Evolutionary conservation across 2,329 filamentous ascomycete genomes (phyloP), one percentile per base, ranked within the genome.

Genomic region (Pseudocercospora cruenta): DNA sequence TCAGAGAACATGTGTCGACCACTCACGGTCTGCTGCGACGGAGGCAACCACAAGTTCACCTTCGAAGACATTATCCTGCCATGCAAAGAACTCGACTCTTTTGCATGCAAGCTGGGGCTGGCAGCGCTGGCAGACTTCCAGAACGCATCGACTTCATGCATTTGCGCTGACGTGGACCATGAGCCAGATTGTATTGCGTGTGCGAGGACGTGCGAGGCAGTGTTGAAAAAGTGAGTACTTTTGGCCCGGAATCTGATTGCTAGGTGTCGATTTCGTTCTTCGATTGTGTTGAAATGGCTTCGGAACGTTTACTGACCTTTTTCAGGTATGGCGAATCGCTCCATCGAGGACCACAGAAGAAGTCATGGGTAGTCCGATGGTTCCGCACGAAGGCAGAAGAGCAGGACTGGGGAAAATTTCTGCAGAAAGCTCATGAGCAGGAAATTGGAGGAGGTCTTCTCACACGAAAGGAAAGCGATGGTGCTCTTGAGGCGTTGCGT

Each of bases 111-210:
- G 12, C 47, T 62, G 1, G 64, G 67, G 9, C 4, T 21, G 14
- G 54, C 62, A n/a, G 54, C 54, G n/a, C 63, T 66, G 4, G 22
- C 16, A 9, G 54, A 60, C 14, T 67, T 69, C 33, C 69, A 69
- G 55, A 70, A 67, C 24, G 28, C 62, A 21, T 60, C 66, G 3
- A 69, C 69, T 8, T 54, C 39, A 1, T 70, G 69, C 26, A 65
- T 65, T 12, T 65, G 69, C 66, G 24, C 26, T 31, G 26, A 24
- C 0, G 16, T 31, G 24, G 51, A 55, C 1, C 51, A 55, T 19
- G 26, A 26, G 22, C 51, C 22, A 5, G 51, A 55, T 4, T 55
- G 51, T 55, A 12, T 28, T 8, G 51, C 51, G 26, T 55, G 24
- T 4, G 51, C 21, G 16, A n/a, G 24, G 12, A 21, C 16, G 1